Evolutionary conservation across 208 protist genomes (phyloP).

Genomic region (Naegleria lovaniensis): DNA sequence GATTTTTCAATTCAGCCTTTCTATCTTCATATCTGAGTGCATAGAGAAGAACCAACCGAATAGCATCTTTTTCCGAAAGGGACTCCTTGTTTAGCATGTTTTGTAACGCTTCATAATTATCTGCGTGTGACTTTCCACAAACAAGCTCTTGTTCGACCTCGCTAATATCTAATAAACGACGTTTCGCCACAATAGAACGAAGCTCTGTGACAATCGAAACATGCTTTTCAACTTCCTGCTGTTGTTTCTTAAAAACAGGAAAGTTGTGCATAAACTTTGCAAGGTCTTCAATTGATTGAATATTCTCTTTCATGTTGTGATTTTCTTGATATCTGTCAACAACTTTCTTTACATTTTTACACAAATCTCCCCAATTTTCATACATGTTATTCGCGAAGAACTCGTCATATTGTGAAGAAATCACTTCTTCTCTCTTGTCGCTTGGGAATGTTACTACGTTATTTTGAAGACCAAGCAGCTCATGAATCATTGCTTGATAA

Average conservation of each 20-base stretch:
- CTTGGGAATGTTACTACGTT: conserved; percentile 63
- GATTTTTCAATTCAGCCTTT: neutral
- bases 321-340: conserved; percentile 83
- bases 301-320: conserved; percentile 55
- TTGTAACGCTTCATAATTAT: conserved; percentile 57
- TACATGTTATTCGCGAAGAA: conserved; percentile 91
- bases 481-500: conserved; percentile 98
- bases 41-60: conserved; percentile 56
- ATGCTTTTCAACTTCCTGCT: conserved; percentile 55
- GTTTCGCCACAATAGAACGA: conserved; percentile 57
- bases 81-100: neutral
- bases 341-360: conserved; percentile 79
- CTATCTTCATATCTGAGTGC: conserved; percentile 51
- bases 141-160: conserved; percentile 92
- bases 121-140: conserved; percentile 54
- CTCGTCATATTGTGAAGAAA: conserved; percentile 67
- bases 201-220: conserved; percentile 57
- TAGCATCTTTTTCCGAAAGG: conserved; percentile 33
- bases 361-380: conserved; percentile 94
- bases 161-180: conserved; percentile 76
- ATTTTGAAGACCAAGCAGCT: conserved; percentile 85
- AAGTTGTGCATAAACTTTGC: conserved; percentile 63
- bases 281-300: conserved; percentile 57
- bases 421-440: neutral
- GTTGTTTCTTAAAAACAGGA: conserved; percentile 63